Evolutionary conservation across 2,329 filamentous ascomycete genomes (phyloP), one percentile per base, ranked within the genome.

Genomic region (Rhexocercosporidium sp.): DNA sequence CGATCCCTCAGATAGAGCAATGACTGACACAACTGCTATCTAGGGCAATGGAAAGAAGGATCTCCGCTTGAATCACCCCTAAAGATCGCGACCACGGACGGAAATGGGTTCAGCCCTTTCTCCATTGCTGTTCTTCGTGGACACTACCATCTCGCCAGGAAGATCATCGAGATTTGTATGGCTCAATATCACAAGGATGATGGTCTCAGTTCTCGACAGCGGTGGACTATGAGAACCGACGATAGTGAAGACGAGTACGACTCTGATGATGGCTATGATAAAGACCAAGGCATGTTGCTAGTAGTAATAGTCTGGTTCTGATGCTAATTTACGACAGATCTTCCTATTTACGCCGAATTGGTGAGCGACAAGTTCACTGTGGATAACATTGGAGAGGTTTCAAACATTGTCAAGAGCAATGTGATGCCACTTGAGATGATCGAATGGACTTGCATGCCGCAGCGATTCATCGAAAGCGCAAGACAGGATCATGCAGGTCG

Each of bases 341-440:
- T 82, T 20, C 79, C 80, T 7, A 82, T 88, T 47, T 81, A 85
- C 59, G 80, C 79, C 46, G 84, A 90, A 67, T 81, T 89, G 47
- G 80, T 93, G 31, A 86, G 90, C 71, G 86, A 90, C 14, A 82
- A 85, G 41, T 92, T 92, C 76, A 96, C 92, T 0, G 85, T 95
- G 62, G 91, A 96, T 18, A 88, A 93, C 71, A 84, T 96, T 66
- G 91, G 91, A 0, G 86, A 92, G 70, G 82, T 91, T 3, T 87
- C 86, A 0, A 89, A 86, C 74, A 84, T 90, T 64, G 90, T 93
- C 66, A 89, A 92, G 75, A 92, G 90, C 65, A 79, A 82, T 18
- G 79, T 84, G 9, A 83, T 82, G 41, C 89, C 92, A 1, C 75
- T 85, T 1, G 70, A 77, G 0, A 77, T 92, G 65, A 77, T 94